Evolutionary conservation across 768 basidiomycete genomes (phyloP), one percentile per base, ranked within the genome.

Genomic region (Cubamyces lactineus): DNA sequence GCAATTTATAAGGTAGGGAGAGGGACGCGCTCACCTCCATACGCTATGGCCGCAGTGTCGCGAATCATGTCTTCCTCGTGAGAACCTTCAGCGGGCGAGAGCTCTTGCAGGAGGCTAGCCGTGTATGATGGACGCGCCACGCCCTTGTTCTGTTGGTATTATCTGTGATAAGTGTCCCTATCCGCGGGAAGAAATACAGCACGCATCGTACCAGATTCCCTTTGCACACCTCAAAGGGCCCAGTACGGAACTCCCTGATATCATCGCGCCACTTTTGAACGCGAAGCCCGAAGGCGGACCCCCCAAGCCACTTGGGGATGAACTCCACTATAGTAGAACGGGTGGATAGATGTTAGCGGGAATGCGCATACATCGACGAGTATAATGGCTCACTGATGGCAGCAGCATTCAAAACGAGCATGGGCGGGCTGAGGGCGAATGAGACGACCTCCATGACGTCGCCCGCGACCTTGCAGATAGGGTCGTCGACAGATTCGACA

Each of bases 401-500:
- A 5, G 43, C 34, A 3, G 61, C 54, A 40, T 62, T 62, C 38
- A 57, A 9, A 2, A 62, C 28, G 54, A 54, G 57, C 47, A 62
- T 48, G 2, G 54, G 30, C 16, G 61, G 61, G n/a, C 47, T 51
- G 42, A 62, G 54, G 7, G 54, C 61, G 47, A 62, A 16, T 13
- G 61, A 56, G 21, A 40, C 48, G 8, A 52, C 54, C 28, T 38
- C 53, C 61, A 74, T 70, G 7, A 72, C 70, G 1, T 65, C 62
- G 34, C 73, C 66, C 7, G 71, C 65, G 11, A 64, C 53, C 39
- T 57, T 30, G 6, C 75, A 52, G n/a, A 73, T 60, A 15, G 53
- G 57, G 50, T 76, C 74, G 12, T 70, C 34, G 19, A 61, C 54
- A 11, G 61, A 60, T 17, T 68, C 67, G 19, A 66, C 69, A 8